Conservation (phyloP, 495 filamentous ascomycete species). For the Beverwykella pulmonaria region DNA sequence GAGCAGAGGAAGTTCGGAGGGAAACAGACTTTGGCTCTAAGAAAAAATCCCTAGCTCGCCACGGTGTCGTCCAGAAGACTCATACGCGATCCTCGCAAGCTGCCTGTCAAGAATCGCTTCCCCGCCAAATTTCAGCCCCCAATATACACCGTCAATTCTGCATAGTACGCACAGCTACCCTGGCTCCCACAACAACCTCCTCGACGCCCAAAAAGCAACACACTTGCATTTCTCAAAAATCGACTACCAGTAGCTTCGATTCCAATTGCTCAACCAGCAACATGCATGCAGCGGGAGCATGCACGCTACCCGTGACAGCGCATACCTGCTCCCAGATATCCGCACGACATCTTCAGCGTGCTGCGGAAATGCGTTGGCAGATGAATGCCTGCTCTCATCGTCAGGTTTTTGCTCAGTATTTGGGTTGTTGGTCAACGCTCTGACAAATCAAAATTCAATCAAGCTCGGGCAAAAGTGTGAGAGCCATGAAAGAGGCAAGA, state of each 20-base stretch:
- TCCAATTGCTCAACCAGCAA: slow-evolving; percentile 16
- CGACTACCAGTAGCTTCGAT: slow-evolving; percentile 4
- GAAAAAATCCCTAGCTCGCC: too few relatives aligned
- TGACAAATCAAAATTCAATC: not conserved
- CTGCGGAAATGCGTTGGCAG: slow-evolving; percentile 18
- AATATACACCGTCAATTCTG: not conserved
- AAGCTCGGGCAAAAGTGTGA: too few relatives aligned
- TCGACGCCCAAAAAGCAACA: not conserved
- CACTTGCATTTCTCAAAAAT: not conserved
- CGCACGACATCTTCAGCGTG: not conserved
- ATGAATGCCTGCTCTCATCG: not conserved
- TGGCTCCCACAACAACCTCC: not conserved
- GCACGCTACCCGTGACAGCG: slow-evolving; percentile 29
- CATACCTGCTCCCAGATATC: slow-evolving; percentile 23
- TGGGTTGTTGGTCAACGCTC: not conserved
- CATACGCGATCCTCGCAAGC: not conserved
- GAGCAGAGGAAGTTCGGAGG: too few relatives aligned
- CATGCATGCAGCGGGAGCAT: slow-evolving; percentile 6
- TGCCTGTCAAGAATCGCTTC: not conserved
- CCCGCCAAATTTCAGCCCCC: not conserved
- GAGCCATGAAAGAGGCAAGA: too few relatives aligned
- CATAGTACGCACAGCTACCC: not conserved
- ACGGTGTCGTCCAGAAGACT: too few relatives aligned
- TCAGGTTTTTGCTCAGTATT: not conserved
- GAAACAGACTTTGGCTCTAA: too few relatives aligned